These are phyloP conservation scores for Bruguiera hainesii DNA, from an alignment of 441 rosid genomes.

Conservation along the genomic window DNA sequence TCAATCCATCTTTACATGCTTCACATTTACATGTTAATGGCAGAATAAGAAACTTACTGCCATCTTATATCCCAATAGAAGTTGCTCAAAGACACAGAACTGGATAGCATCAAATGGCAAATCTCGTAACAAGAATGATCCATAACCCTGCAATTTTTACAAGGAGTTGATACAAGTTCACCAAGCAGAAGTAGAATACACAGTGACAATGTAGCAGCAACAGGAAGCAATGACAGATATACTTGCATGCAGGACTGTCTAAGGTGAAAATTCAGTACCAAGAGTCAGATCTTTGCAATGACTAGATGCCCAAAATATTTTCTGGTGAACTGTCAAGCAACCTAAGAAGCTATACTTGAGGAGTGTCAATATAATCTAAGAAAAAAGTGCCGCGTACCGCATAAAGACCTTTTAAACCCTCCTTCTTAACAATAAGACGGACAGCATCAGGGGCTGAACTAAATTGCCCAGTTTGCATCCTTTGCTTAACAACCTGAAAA, in stretches of 20 bases:
- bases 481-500: constrained; percentile 48
- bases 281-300: not conserved
- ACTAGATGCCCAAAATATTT: not conserved
- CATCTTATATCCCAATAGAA: constrained; percentile 67
- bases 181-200: not conserved
- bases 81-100: constrained; percentile 89
- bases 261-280: not conserved
- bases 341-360: not conserved
- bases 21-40: not conserved
- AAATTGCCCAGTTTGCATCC: constrained; percentile 93
- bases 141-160: constrained; percentile 16
- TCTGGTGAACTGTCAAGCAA: constrained; percentile 1
- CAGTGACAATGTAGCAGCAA: not conserved
- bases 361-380: not conserved
- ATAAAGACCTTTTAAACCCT: constrained; percentile 83
- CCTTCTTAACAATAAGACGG: constrained; percentile 63
- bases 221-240: not conserved
- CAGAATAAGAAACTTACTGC: constrained; percentile 40
- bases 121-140: constrained; percentile 27
- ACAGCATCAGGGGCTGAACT: constrained; percentile 75
- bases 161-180: not conserved
- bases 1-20: not conserved
- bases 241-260: not conserved
- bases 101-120: constrained; percentile 92
- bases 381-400: constrained; percentile 21